Conservation (phyloP, 306 rosid genomes). For the Ormosia semicastrata region DNA sequence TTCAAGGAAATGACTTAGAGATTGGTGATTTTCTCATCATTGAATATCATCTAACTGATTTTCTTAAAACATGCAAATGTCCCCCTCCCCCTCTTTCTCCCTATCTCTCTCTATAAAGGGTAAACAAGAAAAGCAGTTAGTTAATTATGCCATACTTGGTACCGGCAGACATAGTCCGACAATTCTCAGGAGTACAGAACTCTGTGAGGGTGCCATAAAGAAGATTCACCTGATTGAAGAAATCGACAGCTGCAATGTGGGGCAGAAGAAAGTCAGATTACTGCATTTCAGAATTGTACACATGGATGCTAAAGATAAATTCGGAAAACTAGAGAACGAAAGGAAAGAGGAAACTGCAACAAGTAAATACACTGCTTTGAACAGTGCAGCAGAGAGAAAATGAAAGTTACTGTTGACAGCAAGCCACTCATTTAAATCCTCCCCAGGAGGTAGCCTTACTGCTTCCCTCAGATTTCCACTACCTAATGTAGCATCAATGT, state of each 20-base stretch:
- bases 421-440: constrained; percentile 98
- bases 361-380: constrained; percentile 21
- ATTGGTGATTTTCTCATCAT: constrained; percentile 3
- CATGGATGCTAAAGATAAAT: too few species aligned
- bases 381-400: constrained; percentile 33
- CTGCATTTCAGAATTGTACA: constrained; percentile 31
- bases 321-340: not conserved
- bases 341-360: constrained; percentile 17
- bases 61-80: not conserved
- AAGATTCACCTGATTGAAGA: constrained; percentile 99
- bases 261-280: constrained; percentile 24
- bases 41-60: constrained; percentile 1
- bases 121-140: constrained; percentile 8
- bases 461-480: constrained; percentile 99
- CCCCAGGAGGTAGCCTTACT: constrained; percentile 99
- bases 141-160: constrained; percentile 74
- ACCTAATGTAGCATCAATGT: constrained; percentile 96
- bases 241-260: constrained; percentile 86
- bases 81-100: not conserved
- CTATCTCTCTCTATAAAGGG: not conserved
- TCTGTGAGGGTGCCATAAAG: constrained; percentile 97
- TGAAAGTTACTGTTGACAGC: constrained; percentile 86
- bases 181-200: constrained; percentile 92
- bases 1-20: not conserved
- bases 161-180: constrained; percentile 99